Evolutionary conservation across 768 basidiomycete species (phyloP).

Genomic region (Guyanaporus albipodus): DNA sequence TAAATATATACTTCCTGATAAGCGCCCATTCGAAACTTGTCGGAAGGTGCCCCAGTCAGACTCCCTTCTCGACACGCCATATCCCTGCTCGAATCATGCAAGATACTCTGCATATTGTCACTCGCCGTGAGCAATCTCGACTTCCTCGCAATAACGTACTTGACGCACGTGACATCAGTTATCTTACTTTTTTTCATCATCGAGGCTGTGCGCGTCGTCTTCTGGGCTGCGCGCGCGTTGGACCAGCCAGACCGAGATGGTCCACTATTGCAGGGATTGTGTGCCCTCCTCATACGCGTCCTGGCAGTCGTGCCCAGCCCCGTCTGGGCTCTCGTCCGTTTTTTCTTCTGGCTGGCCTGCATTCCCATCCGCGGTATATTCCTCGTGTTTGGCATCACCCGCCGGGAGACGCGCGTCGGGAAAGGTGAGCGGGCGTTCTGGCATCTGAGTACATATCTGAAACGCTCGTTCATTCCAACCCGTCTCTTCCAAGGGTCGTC

Average conservation of each 20-base stretch:
- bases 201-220: background rate
- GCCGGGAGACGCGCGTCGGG: no score
- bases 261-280: background rate
- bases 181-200: slow-evolving; percentile 14
- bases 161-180: background rate
- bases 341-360: background rate
- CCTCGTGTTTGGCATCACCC: slow-evolving; percentile 17
- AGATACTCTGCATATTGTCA: no score
- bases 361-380: slow-evolving; percentile 4
- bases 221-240: slow-evolving; percentile 1
- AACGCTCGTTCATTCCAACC: no score
- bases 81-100: no score
- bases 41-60: background rate
- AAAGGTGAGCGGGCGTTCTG: no score
- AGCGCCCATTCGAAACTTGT: background rate
- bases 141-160: background rate
- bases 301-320: slow-evolving; percentile 5
- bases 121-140: background rate
- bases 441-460: no score
- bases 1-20: slow-evolving; percentile 2
- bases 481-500: no score
- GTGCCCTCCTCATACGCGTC: background rate
- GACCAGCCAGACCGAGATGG: background rate
- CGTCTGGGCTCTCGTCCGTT: background rate
- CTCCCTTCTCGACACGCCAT: no score